A percentile compares a stretch with the other conserved stretches of the same genome.
These are phyloP conservation scores for Trichoderma breve DNA, from an alignment of 2,329 filamentous ascomycete genomes.

Conservation along the genomic window DNA sequence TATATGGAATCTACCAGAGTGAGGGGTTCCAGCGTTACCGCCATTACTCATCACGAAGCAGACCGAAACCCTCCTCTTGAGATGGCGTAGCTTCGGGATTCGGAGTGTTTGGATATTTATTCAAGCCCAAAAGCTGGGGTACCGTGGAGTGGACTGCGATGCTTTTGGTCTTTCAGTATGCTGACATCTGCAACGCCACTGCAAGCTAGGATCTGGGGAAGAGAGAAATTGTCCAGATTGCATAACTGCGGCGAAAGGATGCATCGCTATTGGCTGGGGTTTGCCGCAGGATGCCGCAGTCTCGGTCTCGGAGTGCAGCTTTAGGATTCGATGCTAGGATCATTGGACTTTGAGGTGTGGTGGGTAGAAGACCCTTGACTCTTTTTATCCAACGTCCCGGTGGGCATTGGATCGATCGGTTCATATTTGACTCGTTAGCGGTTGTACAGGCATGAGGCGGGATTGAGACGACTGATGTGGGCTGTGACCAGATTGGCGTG, in stretches of 20 bases:
- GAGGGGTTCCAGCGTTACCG: constrained; percentile 6
- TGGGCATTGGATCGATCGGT: background rate
- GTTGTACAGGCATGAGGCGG: background rate
- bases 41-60: constrained; percentile 4
- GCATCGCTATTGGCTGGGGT: background rate
- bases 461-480: background rate
- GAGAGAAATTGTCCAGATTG: background rate
- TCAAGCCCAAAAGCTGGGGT: constrained; percentile 11
- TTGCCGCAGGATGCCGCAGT: constrained; percentile 16
- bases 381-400: background rate
- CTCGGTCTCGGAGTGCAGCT: background rate
- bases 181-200: constrained; percentile 1
- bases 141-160: background rate
- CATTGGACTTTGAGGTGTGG: background rate
- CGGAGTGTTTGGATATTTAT: background rate
- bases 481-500: background rate
- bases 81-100: constrained; percentile 10
- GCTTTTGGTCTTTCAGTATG: background rate
- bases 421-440: background rate
- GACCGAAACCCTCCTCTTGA: background rate
- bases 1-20: background rate
- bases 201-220: background rate
- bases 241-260: constrained; percentile 6
- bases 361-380: background rate
- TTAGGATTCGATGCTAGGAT: background rate